phyloP scores from a whole-genome alignment of 2,329 filamentous ascomycete genomes.

The Purpureocillium lavendulum region DNA sequence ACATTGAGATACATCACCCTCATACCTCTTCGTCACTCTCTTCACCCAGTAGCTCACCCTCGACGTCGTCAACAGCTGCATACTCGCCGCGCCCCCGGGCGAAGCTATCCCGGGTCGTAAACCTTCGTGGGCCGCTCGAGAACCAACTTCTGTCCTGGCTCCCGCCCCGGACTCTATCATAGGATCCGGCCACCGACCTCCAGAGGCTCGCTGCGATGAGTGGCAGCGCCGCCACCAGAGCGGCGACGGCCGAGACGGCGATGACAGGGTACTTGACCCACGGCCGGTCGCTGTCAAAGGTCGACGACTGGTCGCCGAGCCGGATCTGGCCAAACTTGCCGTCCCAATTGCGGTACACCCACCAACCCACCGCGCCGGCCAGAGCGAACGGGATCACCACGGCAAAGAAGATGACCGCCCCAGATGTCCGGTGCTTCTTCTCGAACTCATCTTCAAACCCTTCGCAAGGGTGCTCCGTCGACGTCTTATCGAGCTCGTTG shows the following conservation, averaged over 20 bases:
- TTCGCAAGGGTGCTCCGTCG: slow-evolving; percentile 51
- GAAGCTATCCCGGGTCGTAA: slow-evolving; percentile 85
- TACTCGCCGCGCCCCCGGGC: slow-evolving; percentile 83
- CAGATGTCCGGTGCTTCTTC: slow-evolving; percentile 59
- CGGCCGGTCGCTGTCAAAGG: slow-evolving; percentile 60
- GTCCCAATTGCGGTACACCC: slow-evolving; percentile 75
- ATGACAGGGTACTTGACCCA: slow-evolving; percentile 80
- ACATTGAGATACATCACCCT: slow-evolving; percentile 1
- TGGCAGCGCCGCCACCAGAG: slow-evolving; percentile 55
- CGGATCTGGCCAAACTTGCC: slow-evolving; percentile 88
- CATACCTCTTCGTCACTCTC: slow-evolving; percentile 82
- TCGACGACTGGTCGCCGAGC: slow-evolving; percentile 59
- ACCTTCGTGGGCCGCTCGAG: slow-evolving; percentile 56
- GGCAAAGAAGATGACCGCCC: slow-evolving; percentile 75
- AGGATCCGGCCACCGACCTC: slow-evolving; percentile 49
- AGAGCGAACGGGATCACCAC: slow-evolving; percentile 66
- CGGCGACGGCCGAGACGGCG: slow-evolving; percentile 55
- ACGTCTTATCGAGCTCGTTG: slow-evolving; percentile 61
- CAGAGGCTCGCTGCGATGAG: slow-evolving; percentile 66
- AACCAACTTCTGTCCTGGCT: slow-evolving; percentile 41
- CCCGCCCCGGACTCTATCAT: slow-evolving; percentile 41
- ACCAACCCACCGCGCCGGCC: slow-evolving; percentile 72
- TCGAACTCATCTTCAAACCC: slow-evolving; percentile 78
- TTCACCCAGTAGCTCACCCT: slow-evolving; percentile 88
- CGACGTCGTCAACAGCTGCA: slow-evolving; percentile 80